Evolutionary conservation across 306 rosid species (phyloP).

Genomic region (Vachellia pachyceras): DNA sequence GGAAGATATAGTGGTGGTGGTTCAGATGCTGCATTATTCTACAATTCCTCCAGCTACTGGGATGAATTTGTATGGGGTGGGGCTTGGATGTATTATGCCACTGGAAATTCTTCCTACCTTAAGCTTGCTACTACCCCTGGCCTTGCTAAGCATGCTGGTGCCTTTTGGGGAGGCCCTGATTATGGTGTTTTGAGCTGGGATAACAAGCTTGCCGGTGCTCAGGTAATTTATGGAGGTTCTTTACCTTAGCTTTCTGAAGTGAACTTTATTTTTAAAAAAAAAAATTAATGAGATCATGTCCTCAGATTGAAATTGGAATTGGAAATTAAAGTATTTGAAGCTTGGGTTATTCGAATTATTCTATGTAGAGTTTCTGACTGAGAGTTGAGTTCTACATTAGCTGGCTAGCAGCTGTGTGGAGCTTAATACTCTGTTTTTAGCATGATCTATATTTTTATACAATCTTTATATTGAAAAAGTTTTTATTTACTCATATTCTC

Average conservation of each 20-base stretch:
- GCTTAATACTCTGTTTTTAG: not conserved
- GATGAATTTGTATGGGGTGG: slow-evolving; percentile 88
- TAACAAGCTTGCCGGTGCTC: slow-evolving; percentile 90
- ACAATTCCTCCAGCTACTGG: slow-evolving; percentile 70
- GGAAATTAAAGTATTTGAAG: not conserved
- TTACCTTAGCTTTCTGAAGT: not conserved
- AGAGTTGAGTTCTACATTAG: not conserved
- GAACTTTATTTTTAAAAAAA: not conserved
- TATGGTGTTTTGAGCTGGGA: slow-evolving; percentile 93
- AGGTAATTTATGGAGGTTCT: slow-evolving; percentile 47
- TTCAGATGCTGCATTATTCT: slow-evolving; percentile 60
- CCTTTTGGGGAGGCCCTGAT: slow-evolving; percentile 91
- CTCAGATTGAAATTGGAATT: not conserved
- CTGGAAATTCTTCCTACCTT: slow-evolving; percentile 79
- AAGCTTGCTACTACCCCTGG: slow-evolving; percentile 68
- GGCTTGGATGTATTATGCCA: slow-evolving; percentile 89
- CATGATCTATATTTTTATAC: not conserved
- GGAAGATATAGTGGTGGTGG: slow-evolving; percentile 53
- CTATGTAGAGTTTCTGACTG: not conserved
- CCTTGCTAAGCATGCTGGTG: slow-evolving; percentile 81
- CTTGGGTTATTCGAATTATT: not conserved
- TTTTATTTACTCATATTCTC: not conserved
- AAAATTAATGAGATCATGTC: not conserved
- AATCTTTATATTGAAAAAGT: not conserved
- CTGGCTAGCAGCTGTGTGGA: not conserved